Evolutionary conservation across 352 stramenopile species (phyloP).

Genomic region (Pythium sp.): DNA sequence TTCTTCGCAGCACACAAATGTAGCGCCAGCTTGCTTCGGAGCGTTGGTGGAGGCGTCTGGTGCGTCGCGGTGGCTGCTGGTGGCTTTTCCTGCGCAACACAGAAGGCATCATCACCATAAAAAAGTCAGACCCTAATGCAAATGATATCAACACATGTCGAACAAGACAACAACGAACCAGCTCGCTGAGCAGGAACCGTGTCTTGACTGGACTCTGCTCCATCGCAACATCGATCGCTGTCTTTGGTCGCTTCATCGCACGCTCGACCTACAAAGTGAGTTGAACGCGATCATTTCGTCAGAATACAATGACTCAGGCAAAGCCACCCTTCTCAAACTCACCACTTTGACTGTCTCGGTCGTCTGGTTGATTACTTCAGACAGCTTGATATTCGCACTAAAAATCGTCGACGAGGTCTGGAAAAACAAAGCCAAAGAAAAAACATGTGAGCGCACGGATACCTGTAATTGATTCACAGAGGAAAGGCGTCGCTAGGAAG

Average conservation of each 20-base stretch:
- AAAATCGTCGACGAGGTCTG: conserved; percentile 62
- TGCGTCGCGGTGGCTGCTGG: conserved; percentile 23
- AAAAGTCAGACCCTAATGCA: not conserved
- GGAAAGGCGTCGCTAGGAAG: not conserved
- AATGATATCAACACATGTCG: not conserved
- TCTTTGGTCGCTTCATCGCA: conserved; percentile 78
- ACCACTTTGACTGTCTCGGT: conserved; percentile 72
- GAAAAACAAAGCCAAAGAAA: not conserved
- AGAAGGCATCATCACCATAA: not conserved
- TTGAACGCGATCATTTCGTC: not conserved
- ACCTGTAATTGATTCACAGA: not conserved
- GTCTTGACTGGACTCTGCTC: conserved; percentile 65
- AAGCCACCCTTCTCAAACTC: conserved; percentile 7
- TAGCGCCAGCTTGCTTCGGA: conserved; percentile 46
- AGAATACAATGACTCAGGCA: not conserved
- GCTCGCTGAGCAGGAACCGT: conserved; percentile 35
- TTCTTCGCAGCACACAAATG: conserved; percentile 36
- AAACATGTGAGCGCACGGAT: not conserved
- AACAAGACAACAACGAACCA: conserved; percentile 21
- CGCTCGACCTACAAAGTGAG: conserved; percentile 45
- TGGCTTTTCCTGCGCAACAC: not conserved
- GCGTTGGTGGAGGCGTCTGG: conserved; percentile 19
- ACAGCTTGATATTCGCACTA: conserved; percentile 47
- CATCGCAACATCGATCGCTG: conserved; percentile 66
- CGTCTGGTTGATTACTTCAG: conserved; percentile 53